These are phyloP conservation scores for Fusarium tricinctum DNA, from an alignment of 2,329 filamentous ascomycete genomes.

Conservation along the genomic window DNA sequence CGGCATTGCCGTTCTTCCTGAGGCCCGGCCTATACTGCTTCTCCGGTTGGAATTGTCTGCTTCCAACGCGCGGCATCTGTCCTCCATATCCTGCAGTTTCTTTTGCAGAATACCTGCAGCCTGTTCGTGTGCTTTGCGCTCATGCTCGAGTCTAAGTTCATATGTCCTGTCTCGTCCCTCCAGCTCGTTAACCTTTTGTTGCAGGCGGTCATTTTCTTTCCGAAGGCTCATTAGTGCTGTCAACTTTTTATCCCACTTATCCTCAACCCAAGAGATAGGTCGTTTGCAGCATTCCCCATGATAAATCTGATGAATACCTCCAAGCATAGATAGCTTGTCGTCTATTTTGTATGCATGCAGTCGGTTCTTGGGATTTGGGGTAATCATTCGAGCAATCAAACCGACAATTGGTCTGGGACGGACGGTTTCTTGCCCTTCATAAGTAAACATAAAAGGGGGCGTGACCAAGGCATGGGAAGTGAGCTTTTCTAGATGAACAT, in stretches of 20 bases:
- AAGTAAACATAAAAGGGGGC: slow-evolving; percentile 56
- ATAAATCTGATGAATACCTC: slow-evolving; percentile 63
- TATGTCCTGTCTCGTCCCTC: slow-evolving; percentile 59
- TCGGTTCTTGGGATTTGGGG: slow-evolving; percentile 51
- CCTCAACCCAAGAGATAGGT: slow-evolving; percentile 54
- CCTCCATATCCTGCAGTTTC: slow-evolving; percentile 55
- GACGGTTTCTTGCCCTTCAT: slow-evolving; percentile 56
- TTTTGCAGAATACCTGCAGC: slow-evolving; percentile 53
- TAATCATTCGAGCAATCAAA: slow-evolving; percentile 56
- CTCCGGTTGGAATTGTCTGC: slow-evolving; percentile 44
- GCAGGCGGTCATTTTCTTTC: slow-evolving; percentile 53
- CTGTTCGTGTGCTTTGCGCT: slow-evolving; percentile 54
- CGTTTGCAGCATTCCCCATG: slow-evolving; percentile 62
- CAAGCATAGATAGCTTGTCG: slow-evolving; percentile 59
- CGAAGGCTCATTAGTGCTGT: slow-evolving; percentile 49
- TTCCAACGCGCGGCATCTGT: slow-evolving; percentile 51
- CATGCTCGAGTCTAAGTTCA: slow-evolving; percentile 55
- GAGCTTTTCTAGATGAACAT: slow-evolving; percentile 53
- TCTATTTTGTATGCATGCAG: slow-evolving; percentile 56
- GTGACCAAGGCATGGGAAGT: slow-evolving; percentile 53
- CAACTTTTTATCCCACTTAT: slow-evolving; percentile 56
- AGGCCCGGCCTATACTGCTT: slow-evolving; percentile 38
- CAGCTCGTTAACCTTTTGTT: slow-evolving; percentile 54
- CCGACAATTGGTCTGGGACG: slow-evolving; percentile 58
- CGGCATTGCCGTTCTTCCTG: slow-evolving; percentile 34